A percentile compares a stretch with the other conserved stretches of the same genome.
These are phyloP conservation scores for Glycine soja DNA, from an alignment of 306 rosid genomes.

Conservation along the genomic window DNA sequence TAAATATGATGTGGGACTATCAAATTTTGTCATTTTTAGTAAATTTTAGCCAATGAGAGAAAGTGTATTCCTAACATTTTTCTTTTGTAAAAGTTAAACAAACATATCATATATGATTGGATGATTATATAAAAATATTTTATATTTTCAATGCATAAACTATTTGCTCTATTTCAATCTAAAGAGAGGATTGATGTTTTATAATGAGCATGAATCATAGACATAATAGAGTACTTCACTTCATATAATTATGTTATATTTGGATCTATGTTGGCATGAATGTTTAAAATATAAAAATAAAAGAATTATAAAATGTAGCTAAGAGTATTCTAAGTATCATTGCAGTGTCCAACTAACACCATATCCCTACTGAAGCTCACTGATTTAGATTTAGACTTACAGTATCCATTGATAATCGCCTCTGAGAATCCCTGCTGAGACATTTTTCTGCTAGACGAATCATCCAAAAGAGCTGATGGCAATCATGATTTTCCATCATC, in stretches of 20 bases:
- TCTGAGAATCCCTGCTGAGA: slow-evolving; percentile 65
- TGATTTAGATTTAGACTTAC: slow-evolving; percentile 42
- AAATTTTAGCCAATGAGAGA: too few relatives aligned
- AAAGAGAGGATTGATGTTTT: background rate
- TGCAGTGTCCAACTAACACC: background rate
- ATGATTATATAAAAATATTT: too few relatives aligned
- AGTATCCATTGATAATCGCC: slow-evolving; percentile 62
- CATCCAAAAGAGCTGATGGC: slow-evolving; percentile 79
- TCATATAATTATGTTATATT: background rate
- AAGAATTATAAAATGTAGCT: background rate
- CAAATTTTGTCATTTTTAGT: too few relatives aligned
- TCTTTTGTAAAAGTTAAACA: background rate
- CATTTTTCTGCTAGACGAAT: slow-evolving; percentile 74
- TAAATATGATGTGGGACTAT: too few relatives aligned
- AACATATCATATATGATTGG: background rate
- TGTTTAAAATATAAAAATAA: background rate
- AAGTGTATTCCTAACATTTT: too few relatives aligned
- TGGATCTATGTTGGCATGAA: background rate
- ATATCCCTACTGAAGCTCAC: background rate
- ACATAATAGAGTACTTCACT: background rate
- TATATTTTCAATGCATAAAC: background rate
- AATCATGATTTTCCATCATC: slow-evolving; percentile 63
- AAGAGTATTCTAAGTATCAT: background rate
- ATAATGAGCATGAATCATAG: background rate
- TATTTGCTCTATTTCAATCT: background rate